Base-by-base conservation (phyloP, 2,329 filamentous ascomycete genomes). In the Scedosporium dehoogii region DNA sequence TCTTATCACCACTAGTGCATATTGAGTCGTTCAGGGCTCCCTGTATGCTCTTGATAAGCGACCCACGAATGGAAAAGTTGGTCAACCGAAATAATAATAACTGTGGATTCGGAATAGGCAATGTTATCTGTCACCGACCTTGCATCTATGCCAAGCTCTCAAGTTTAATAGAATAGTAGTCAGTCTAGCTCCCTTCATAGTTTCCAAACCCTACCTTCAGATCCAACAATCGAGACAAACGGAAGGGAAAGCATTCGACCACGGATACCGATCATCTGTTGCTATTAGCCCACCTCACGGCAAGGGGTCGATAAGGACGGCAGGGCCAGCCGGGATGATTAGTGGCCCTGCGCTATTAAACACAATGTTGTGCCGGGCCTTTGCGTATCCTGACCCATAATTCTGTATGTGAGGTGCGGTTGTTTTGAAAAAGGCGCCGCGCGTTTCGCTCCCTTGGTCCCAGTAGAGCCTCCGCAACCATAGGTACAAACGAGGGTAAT, bases 401-500 rank as follows among this genome's bases (percentile, higher is more conserved):
- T 63, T 46, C 3, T 64, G 64, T 4, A 76, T 69, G 67, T 70
- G 74, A 1, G 90, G 90, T 63, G 86, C 73, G 0, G 88, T 91
- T 12, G 89, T 91, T 29, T 82, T 79, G 55, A 79, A 77, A 70
- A 92, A 92, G 0, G 88, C 88, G 0, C 82, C 81, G 3, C 81
- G 73, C 0, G 72, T 68, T 29, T 64, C 42, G 4, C 66, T 63
- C 3, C 51, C 23, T 25, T 55, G 18, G 66, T 90, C 85, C 88
- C 89, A 92, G 69, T 91, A 92, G 61, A 91, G 70, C 61, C 83
- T 78, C 42, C 85, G 77, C 64, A 91, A 65, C 88, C 88, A 92
- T 58, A 79, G 78, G 70, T 92, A 86, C 56, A 91, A 73, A 46
- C 79, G 75, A 3, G 88, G 89, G 68, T 85, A 88, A 67, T 87